A percentile compares a stretch with the other conserved stretches of the same genome.
phyloP scores from a whole-genome alignment of 2,329 filamentous ascomycete genomes.

The Claviceps purpurea region DNA sequence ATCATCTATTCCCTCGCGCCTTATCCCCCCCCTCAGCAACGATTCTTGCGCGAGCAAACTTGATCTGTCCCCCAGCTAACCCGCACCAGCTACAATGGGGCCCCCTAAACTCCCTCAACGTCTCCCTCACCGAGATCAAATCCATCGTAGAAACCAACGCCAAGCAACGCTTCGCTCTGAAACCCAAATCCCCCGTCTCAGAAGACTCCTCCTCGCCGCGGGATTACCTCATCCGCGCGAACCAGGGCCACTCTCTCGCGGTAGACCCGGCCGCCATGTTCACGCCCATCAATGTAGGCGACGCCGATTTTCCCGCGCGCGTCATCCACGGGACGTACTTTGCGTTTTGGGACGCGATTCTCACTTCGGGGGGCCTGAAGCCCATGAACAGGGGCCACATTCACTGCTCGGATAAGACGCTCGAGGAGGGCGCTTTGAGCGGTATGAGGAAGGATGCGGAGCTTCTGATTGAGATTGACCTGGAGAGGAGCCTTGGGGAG shows the following conservation, averaged over 20 bases:
- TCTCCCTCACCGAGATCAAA: constrained; percentile 63
- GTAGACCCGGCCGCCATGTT: constrained; percentile 59
- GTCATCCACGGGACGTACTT: constrained; percentile 88
- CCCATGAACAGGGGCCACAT: constrained; percentile 79
- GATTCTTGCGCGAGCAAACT: too few species aligned
- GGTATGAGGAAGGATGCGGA: constrained; percentile 72
- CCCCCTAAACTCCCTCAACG: constrained; percentile 52
- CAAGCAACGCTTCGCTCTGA: constrained; percentile 82
- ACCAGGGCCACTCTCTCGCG: constrained; percentile 84
- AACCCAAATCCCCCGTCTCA: constrained; percentile 28
- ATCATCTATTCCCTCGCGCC: too few species aligned
- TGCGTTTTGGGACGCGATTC: constrained; percentile 61
- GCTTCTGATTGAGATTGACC: constrained; percentile 64
- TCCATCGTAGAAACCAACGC: constrained; percentile 60
- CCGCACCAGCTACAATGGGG: constrained; percentile 34
- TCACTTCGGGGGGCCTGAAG: constrained; percentile 62
- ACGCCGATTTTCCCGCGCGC: constrained; percentile 43
- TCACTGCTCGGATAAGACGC: constrained; percentile 59
- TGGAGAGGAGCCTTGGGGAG: constrained; percentile 50
- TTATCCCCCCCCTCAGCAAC: too few species aligned
- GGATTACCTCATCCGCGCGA: constrained; percentile 81
- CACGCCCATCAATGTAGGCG: constrained; percentile 47
- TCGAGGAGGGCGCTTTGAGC: constrained; percentile 50
- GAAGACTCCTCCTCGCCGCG: constrained; percentile 33
- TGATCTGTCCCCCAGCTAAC: not conserved